Evolutionary conservation across 345 rosid genomes (phyloP), one percentile per base, ranked within the genome.

Genomic region (Raphanus raphanistrum): DNA sequence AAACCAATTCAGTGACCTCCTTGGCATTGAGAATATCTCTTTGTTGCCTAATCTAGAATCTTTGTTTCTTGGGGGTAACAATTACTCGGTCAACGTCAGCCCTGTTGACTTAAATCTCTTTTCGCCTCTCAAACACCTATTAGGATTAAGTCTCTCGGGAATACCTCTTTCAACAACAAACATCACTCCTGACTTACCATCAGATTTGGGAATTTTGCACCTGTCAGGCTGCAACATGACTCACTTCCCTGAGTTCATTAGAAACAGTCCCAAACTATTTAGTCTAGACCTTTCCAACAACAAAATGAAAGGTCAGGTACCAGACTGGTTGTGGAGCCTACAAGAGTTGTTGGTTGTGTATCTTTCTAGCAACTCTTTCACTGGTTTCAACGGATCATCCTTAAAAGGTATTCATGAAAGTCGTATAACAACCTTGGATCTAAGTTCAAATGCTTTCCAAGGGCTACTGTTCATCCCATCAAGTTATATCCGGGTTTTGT

Each of bases 361-460:
- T 52, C 58, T 52, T 52, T 54, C 59, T 16, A 54, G 1, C 3
- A 54, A 54, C 59, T 16, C 59, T 7, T 0, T 54, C 59, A 54
- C 10, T 54, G 59, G 59, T 16, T 54, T 54, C 26, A 54, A 16
- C 1, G 16, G 16, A 11, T 28, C 31, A 11, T 28, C 31, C 29
- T 21, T 57, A 8, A 43, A 43, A 43, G 15, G 15, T 12, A n/a
- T n/a, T n/a, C n/a, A n/a, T n/a, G n/a, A n/a, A n/a, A n/a, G n/a
- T n/a, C n/a, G n/a, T n/a, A n/a, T n/a, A n/a, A n/a, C n/a, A n/a
- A n/a, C n/a, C 8, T 52, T 52, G 25, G 1, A 52, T 6, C 57
- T 52, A 52, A 52, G 57, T 15, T 52, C 57, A 8, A 68, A 68
- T 68, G 33, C n/a, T 48, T 68, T 68, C 60, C 71, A 68, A 68